A percentile compares a stretch with the other conserved stretches of the same genome.
Conservation (phyloP, 345 rosid genomes). For the Rhizophora apiculata region DNA sequence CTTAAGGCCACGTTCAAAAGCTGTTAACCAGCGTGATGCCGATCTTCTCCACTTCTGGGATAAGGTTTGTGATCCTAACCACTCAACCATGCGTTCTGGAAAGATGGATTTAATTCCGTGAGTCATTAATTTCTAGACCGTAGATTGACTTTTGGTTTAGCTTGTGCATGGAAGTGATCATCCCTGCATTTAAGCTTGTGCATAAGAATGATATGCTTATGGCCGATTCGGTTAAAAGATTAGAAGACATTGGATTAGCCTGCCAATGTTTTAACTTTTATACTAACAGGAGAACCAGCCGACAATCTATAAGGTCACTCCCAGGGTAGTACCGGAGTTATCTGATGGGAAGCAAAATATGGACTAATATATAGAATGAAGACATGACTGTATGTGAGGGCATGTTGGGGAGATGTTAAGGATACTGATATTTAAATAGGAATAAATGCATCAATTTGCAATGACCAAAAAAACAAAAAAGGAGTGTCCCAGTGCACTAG, state of each 20-base stretch:
- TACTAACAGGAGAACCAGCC: no score
- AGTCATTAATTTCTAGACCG: not conserved
- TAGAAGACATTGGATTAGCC: not conserved
- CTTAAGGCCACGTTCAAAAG: conserved; percentile 52
- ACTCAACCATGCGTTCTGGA: not conserved
- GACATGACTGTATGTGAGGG: no score
- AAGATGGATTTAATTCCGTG: not conserved
- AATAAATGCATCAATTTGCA: not conserved
- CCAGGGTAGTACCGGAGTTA: no score
- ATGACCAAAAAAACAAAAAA: no score
- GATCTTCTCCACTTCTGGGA: conserved; percentile 96
- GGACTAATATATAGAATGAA: no score
- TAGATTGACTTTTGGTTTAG: not conserved
- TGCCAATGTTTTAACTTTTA: not conserved
- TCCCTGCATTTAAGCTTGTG: not conserved
- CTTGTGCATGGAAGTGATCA: not conserved
- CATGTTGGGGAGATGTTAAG: no score
- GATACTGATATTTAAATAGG: not conserved
- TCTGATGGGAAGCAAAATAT: no score
- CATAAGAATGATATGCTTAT: no score
- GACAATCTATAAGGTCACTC: no score
- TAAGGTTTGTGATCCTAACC: conserved; percentile 50
- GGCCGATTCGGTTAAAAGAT: not conserved
- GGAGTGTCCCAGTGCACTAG: no score
- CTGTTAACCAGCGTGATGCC: conserved; percentile 94